Evolutionary conservation across 1,284 basidiomycete genomes (phyloP).

Genomic region (Rhodofomes roseus): DNA sequence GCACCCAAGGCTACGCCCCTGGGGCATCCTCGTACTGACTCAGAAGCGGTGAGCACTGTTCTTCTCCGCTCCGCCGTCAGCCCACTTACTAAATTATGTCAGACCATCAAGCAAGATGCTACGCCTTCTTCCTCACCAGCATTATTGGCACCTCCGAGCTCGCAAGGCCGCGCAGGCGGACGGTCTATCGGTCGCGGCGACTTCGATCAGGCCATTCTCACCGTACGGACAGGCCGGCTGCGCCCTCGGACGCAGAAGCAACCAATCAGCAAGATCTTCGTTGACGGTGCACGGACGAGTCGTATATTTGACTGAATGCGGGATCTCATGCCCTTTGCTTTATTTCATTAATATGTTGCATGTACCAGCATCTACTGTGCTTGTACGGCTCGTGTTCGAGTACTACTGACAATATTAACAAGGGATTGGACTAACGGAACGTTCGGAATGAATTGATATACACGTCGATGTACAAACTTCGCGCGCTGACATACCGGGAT

Average conservation of each 20-base stretch:
- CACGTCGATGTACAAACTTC: too few relatives aligned
- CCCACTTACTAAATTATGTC: background rate
- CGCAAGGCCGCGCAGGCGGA: conserved; percentile 39
- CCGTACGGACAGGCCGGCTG: conserved; percentile 67
- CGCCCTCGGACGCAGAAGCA: conserved; percentile 46
- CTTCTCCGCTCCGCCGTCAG: background rate
- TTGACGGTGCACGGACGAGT: conserved; percentile 58
- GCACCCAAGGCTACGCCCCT: conserved; percentile 24
- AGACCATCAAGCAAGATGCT: conserved; percentile 40
- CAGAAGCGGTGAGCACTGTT: conserved; percentile 26
- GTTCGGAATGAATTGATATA: too few relatives aligned
- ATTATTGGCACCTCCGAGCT: conserved; percentile 29
- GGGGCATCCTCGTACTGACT: conserved; percentile 15
- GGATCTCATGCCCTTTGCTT: conserved; percentile 6
- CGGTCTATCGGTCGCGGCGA: conserved; percentile 68
- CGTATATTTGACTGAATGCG: conserved; percentile 30
- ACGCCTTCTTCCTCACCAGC: conserved; percentile 13
- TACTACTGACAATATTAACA: background rate
- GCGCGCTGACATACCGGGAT: too few relatives aligned
- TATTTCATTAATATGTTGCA: conserved; percentile 9
- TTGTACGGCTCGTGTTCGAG: background rate
- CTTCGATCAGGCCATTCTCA: conserved; percentile 79
- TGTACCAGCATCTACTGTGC: background rate
- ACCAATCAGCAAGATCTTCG: conserved; percentile 73
- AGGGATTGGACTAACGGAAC: background rate